Conservation (phyloP, 2,329 filamentous ascomycete species). For the Diplodia sapinea region DNA sequence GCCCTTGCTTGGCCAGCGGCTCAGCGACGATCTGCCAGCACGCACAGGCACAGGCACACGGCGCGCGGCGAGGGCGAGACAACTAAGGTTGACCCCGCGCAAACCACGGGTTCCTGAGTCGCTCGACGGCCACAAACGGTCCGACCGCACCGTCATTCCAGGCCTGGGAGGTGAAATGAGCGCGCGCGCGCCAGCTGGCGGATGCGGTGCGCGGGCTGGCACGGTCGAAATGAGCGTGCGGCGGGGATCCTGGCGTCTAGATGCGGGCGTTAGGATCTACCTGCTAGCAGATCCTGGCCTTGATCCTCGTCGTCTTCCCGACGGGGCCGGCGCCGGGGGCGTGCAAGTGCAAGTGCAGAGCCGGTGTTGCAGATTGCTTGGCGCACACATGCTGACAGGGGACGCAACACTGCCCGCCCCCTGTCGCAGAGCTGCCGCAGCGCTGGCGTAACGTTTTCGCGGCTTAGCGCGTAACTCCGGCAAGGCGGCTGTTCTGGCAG, state of each 20-base stretch:
- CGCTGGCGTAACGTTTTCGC: background rate
- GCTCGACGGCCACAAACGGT: slow-evolving; percentile 2
- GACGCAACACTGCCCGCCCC: background rate
- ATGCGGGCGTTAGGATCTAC: background rate
- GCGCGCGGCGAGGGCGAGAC: slow-evolving; percentile 19
- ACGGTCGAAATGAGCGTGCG: slow-evolving; percentile 1
- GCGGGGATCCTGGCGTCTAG: slow-evolving; percentile 1
- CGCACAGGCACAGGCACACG: slow-evolving; percentile 27
- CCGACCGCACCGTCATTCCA: slow-evolving; percentile 2
- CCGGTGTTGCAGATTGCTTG: slow-evolving; percentile 2
- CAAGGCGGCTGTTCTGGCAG: background rate
- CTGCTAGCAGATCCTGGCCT: slow-evolving; percentile 1
- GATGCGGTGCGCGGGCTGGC: slow-evolving; percentile 1
- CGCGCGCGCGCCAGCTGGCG: slow-evolving; percentile 1
- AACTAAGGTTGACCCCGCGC: slow-evolving; percentile 22
- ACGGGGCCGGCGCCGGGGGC: background rate
- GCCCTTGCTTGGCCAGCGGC: slow-evolving; percentile 29
- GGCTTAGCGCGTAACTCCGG: background rate
- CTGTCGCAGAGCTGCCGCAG: background rate
- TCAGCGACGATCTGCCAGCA: slow-evolving; percentile 26
- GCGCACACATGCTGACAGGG: background rate
- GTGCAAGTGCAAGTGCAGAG: background rate
- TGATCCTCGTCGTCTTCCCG: slow-evolving; percentile 1
- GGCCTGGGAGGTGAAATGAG: slow-evolving; percentile 7
- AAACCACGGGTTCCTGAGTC: slow-evolving; percentile 6